Conservation (phyloP, 2,329 filamentous ascomycete species). For the Fusarium equiseti region DNA sequence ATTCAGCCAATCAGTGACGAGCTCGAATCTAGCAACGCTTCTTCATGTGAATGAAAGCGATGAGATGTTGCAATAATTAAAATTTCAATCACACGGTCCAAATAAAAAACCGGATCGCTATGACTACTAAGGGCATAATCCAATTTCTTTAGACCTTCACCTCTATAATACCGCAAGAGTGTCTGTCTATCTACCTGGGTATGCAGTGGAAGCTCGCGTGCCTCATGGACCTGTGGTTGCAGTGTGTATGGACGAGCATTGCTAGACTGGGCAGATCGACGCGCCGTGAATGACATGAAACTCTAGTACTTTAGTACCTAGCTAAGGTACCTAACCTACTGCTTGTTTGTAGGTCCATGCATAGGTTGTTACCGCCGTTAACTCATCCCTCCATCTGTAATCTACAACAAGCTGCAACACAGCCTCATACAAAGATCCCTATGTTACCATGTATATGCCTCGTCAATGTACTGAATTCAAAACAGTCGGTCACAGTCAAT, state of each 20-base stretch:
- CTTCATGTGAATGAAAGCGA: slow-evolving; percentile 9
- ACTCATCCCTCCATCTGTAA: slow-evolving; percentile 24
- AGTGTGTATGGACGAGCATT: neutral
- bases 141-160: neutral
- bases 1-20: slow-evolving; percentile 19
- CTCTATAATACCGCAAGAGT: neutral
- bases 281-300: slow-evolving; percentile 20
- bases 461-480: neutral
- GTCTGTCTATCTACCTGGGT: too few relatives aligned
- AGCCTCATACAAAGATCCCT: slow-evolving; percentile 35
- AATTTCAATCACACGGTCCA: neutral
- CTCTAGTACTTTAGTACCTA: neutral
- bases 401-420: slow-evolving; percentile 22
- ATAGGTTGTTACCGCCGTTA: slow-evolving; percentile 21
- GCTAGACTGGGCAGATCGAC: slow-evolving; percentile 20
- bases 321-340: neutral
- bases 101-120: neutral
- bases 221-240: slow-evolving; percentile 10
- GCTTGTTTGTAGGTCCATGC: slow-evolving; percentile 16
- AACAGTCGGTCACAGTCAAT: slow-evolving; percentile 5
- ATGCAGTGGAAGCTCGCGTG: slow-evolving; percentile 22
- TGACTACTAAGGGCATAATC: neutral
- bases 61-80: neutral
- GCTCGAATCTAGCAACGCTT: neutral
- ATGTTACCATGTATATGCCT: slow-evolving; percentile 6